phyloP scores from a whole-genome alignment of 306 rosid genomes.

The Hippophae rhamnoides region DNA sequence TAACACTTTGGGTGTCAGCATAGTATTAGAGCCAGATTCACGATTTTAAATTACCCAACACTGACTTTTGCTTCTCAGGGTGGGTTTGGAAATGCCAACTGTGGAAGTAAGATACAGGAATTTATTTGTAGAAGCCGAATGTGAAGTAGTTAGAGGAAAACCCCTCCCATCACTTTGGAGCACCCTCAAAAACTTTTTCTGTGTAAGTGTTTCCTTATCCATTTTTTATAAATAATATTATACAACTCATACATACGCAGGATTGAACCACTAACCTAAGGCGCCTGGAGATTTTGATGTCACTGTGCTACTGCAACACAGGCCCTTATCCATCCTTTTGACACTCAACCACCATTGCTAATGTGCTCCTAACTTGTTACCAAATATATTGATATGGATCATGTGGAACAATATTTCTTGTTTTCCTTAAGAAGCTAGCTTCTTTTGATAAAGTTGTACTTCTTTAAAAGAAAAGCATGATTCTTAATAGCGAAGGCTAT shows the following conservation, averaged over 20 bases:
- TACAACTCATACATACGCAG: neutral
- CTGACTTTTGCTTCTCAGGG: conserved; percentile 5
- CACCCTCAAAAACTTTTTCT: conserved; percentile 1
- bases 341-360: neutral
- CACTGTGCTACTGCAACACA: too few species aligned
- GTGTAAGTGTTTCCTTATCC: neutral
- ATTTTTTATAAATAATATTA: neutral
- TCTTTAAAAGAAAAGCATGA: neutral
- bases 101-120: conserved; percentile 15
- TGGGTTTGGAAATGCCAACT: conserved; percentile 13
- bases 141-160: conserved; percentile 18
- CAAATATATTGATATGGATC: too few species aligned
- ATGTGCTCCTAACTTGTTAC: too few species aligned
- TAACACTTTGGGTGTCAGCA: too few species aligned
- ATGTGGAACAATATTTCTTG: too few species aligned
- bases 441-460: neutral
- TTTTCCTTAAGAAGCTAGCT: neutral
- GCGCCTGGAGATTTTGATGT: too few species aligned
- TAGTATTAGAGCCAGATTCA: too few species aligned
- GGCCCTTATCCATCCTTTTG: neutral
- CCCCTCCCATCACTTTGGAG: conserved; percentile 21
- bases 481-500: neutral
- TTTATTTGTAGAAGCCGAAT: conserved; percentile 14
- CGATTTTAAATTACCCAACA: neutral
- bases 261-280: neutral